Evolutionary conservation across 83 land plant genomes (phyloP).

Genomic region (Diphasiastrum complanatum): DNA sequence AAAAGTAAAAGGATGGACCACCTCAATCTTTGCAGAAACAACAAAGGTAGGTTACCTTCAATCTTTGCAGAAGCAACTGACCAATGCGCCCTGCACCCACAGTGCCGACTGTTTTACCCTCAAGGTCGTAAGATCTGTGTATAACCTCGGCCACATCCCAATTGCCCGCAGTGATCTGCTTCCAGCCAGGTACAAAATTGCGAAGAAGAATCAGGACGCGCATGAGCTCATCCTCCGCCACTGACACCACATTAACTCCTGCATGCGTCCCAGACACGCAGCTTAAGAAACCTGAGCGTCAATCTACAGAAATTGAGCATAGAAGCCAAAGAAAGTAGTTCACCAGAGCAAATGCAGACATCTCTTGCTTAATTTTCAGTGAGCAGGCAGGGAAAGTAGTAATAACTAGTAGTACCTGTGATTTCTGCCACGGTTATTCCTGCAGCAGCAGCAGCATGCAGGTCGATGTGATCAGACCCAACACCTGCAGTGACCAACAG

Average conservation of each 20-base stretch:
- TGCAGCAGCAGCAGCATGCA: constrained; percentile 71
- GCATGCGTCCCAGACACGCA: too few relatives aligned
- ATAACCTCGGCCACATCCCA: constrained; percentile 90
- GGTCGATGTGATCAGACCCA: constrained; percentile 92
- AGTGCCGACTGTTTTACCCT: constrained; percentile 82
- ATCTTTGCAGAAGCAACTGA: constrained; percentile 55
- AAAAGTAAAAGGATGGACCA: too few relatives aligned
- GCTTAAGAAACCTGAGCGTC: too few relatives aligned
- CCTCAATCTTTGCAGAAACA: too few relatives aligned
- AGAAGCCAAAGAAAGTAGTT: too few relatives aligned
- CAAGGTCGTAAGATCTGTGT: constrained; percentile 72
- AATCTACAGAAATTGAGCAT: too few relatives aligned
- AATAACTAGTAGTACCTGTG: constrained; percentile 34
- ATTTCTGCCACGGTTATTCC: constrained; percentile 94
- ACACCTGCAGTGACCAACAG: constrained; percentile 87
- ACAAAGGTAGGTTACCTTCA: too few relatives aligned
- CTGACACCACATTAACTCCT: constrained; percentile 84
- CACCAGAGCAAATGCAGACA: too few relatives aligned
- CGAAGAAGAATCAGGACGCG: constrained; percentile 77
- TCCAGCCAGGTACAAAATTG: constrained; percentile 74
- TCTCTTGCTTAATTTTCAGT: too few relatives aligned
- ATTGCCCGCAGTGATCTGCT: constrained; percentile 64
- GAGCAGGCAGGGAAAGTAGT: neutral
- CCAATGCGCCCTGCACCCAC: constrained; percentile 92
- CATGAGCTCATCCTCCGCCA: constrained; percentile 97